Conservation (phyloP, 768 basidiomycete species). For the Podaxis carcinomalis region DNA sequence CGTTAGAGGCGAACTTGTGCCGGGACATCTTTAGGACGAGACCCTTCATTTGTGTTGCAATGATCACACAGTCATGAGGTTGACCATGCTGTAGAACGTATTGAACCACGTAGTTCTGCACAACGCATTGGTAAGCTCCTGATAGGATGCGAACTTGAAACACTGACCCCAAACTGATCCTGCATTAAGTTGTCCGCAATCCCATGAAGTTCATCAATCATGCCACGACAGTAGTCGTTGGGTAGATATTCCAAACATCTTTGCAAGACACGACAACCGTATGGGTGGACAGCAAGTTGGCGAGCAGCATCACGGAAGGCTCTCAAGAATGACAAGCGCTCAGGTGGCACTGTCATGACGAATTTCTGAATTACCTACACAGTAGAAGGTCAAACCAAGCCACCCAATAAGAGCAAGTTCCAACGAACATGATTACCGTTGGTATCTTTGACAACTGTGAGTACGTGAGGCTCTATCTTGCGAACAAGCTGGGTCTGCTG, state of each 20-base stretch:
- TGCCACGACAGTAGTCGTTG: slow-evolving; percentile 55
- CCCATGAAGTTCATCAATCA: slow-evolving; percentile 81
- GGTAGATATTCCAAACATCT: slow-evolving; percentile 86
- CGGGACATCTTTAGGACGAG: slow-evolving; percentile 76
- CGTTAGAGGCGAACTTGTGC: slow-evolving; percentile 95
- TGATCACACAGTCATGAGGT: slow-evolving; percentile 58
- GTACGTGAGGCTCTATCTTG: slow-evolving; percentile 75
- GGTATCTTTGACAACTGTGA: slow-evolving; percentile 84
- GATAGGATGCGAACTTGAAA: not conserved
- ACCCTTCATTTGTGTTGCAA: slow-evolving; percentile 69
- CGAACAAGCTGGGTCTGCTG: slow-evolving; percentile 73
- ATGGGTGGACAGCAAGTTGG: slow-evolving; percentile 82
- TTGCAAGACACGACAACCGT: slow-evolving; percentile 93
- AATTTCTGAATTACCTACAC: slow-evolving; percentile 82
- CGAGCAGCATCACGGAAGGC: slow-evolving; percentile 75
- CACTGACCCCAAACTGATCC: slow-evolving; percentile 84
- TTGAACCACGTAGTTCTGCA: slow-evolving; percentile 92
- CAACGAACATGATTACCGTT: slow-evolving; percentile 88
- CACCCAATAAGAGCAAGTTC: not conserved
- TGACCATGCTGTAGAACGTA: slow-evolving; percentile 84
- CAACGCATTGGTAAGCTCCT: not conserved
- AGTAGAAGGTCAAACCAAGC: slow-evolving; percentile 5
- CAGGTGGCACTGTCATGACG: slow-evolving; percentile 73
- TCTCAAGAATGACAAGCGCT: slow-evolving; percentile 71
- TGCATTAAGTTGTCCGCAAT: slow-evolving; percentile 72